Evolutionary conservation across 192 early-diverging fungal species (phyloP).

Genomic region (Chytriomyces sp.): DNA sequence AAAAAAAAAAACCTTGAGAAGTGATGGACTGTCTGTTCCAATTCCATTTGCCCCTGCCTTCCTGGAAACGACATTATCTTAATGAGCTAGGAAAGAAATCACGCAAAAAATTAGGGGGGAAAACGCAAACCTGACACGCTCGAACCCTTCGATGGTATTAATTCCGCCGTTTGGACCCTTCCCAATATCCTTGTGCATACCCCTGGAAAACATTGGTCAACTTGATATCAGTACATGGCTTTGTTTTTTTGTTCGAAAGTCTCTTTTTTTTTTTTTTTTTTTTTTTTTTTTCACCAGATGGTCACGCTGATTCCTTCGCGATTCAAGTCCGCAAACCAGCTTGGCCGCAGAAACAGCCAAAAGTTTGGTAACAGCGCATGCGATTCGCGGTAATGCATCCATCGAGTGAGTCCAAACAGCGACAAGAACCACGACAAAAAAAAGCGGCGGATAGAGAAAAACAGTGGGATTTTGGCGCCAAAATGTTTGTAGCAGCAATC

Average conservation of each 20-base stretch:
- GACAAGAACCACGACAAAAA: constrained; percentile 32
- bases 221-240: background rate
- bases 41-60: constrained; percentile 53
- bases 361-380: constrained; percentile 50
- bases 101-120: background rate
- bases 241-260: background rate
- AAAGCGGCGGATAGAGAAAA: constrained; percentile 42
- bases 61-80: background rate
- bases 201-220: constrained; percentile 19
- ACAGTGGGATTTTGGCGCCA: constrained; percentile 46
- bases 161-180: constrained; percentile 45
- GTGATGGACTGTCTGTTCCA: constrained; percentile 50
- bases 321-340: constrained; percentile 45
- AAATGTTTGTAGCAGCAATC: constrained; percentile 43
- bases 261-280: too few species aligned
- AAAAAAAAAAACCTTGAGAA: constrained; percentile 29
- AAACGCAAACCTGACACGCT: constrained; percentile 24
- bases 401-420: constrained; percentile 43
- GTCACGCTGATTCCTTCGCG: constrained; percentile 47
- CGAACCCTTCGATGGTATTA: constrained; percentile 47
- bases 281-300: constrained; percentile 42
- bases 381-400: constrained; percentile 46
- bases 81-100: too few species aligned
- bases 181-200: background rate
- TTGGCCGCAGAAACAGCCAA: constrained; percentile 33